Evolutionary conservation across 2,329 filamentous ascomycete species (phyloP), one percentile per base, ranked within the genome.

Genomic region (Didymella glomerata): DNA sequence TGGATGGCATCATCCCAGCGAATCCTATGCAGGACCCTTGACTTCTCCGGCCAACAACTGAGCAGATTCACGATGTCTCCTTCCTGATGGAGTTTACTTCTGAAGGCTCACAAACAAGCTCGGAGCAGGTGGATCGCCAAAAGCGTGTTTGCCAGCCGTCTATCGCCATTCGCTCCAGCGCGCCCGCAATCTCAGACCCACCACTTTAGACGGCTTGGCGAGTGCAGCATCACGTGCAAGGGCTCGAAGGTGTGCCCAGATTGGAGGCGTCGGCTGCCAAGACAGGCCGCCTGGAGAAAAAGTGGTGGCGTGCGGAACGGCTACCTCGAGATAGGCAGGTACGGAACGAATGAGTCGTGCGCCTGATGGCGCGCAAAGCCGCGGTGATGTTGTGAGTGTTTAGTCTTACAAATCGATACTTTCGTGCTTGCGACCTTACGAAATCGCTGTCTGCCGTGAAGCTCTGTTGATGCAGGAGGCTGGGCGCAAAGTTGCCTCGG

Each of bases 31-130:
- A 20, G 13, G 32, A 40, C 25, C 49, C 45, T 54, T 40, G 49
- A 41, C 18, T 24, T 6, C 10, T 25, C 16, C 25, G 46, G 46
- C 56, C 56, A 54, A 59, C 49, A 46, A 50, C 16, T 41, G 50
- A 50, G 32, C 50, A 54, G 47, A 41, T 47, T 58, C 25, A 54
- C 52, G 4, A 60, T 54, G 28, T 66, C 68, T 66, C 68, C 68
- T 70, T 60, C 68, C 68, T 62, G 22, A 62, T 65, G 14, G 1
- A 32, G 66, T 36, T 57, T 70, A 68, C 54, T 7, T 52, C 52
- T 44, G 47, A 51, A 58, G 53, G 47, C 56, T 54, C 44, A 59
- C 57, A 68, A 69, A 68, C 48, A 69, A 70, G 68, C 67, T 68
- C 62, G 64, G 53, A 52, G 52, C 62, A 50, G 57, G 63, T 66